Percentiles rank a stretch among this genome's conserved stretches.
Evolutionary conservation across 2,329 filamentous ascomycete genomes (phyloP).

Genomic region (Fragosphaeria purpurea): DNA sequence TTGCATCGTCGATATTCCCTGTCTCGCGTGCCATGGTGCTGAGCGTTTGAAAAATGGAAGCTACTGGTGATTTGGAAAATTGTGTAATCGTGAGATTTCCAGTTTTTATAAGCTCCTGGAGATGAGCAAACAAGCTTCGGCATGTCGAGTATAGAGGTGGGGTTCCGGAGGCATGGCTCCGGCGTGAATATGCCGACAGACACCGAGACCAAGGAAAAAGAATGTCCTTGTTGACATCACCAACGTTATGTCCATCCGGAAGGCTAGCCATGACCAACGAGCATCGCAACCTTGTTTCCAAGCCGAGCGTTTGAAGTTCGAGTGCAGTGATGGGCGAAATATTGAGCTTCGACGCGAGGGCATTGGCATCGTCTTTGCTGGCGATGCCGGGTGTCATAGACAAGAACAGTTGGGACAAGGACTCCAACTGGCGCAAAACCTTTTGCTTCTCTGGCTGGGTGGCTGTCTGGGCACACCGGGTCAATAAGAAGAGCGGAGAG

Average conservation of each 20-base stretch:
- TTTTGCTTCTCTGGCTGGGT: slow-evolving; percentile 41
- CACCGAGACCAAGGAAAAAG: slow-evolving; percentile 56
- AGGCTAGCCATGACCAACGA: slow-evolving; percentile 46
- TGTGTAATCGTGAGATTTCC: slow-evolving; percentile 20
- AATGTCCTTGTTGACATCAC: slow-evolving; percentile 53
- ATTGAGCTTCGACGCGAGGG: slow-evolving; percentile 42
- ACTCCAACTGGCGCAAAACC: slow-evolving; percentile 55
- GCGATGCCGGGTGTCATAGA: slow-evolving; percentile 59
- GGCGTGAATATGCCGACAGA: slow-evolving; percentile 48
- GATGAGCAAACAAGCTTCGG: slow-evolving; percentile 23
- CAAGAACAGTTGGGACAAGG: slow-evolving; percentile 53
- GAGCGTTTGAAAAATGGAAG: slow-evolving; percentile 42
- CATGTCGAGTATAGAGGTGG: slow-evolving; percentile 30
- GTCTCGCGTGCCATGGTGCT: slow-evolving; percentile 32
- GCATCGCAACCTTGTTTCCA: slow-evolving; percentile 52
- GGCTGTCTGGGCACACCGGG: slow-evolving; percentile 29
- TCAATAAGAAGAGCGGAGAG: slow-evolving; percentile 50
- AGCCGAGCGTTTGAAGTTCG: slow-evolving; percentile 52
- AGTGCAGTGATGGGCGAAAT: slow-evolving; percentile 49
- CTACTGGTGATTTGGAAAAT: slow-evolving; percentile 33
- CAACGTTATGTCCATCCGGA: slow-evolving; percentile 33
- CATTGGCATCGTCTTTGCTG: slow-evolving; percentile 47
- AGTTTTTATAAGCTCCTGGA: slow-evolving; percentile 27
- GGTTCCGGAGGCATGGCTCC: slow-evolving; percentile 26
- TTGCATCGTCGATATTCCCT: slow-evolving; percentile 41